A percentile compares a stretch with the other conserved stretches of the same genome.
phyloP scores from a whole-genome alignment of 257 asterid species.

The Cruciata laevipes region DNA sequence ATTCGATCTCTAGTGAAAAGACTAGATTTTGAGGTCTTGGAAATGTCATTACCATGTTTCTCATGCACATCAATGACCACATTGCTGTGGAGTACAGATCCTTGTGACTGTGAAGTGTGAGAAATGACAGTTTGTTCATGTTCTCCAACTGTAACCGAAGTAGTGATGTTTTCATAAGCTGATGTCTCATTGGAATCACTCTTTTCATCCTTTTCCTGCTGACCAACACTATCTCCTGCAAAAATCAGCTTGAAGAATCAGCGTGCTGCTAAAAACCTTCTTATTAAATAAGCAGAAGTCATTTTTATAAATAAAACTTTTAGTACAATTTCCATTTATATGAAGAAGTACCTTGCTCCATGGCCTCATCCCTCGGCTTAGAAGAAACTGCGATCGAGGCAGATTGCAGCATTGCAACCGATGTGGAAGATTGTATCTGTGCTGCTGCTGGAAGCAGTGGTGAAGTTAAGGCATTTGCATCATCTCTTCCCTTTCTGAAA shows the following conservation, averaged over 20 bases:
- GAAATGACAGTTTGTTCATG: background rate
- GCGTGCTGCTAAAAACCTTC: too few species aligned
- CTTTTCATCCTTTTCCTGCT: background rate
- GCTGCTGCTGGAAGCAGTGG: background rate
- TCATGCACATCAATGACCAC: background rate
- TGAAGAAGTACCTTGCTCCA: background rate
- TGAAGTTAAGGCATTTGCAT: background rate
- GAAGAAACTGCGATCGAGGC: background rate
- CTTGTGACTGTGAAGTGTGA: background rate
- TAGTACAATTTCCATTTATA: too few species aligned
- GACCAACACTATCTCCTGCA: background rate
- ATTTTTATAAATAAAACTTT: too few species aligned
- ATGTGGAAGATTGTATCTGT: background rate
- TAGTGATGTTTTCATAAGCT: background rate
- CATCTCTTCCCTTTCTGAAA: slow-evolving; percentile 6
- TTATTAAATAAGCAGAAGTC: too few species aligned
- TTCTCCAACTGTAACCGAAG: background rate
- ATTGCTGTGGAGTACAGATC: background rate
- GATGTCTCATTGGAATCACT: background rate
- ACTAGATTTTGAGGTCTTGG: background rate
- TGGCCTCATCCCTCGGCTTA: background rate
- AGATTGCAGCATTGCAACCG: background rate
- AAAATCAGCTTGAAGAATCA: too few species aligned
- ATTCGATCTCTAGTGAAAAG: background rate
- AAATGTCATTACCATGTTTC: background rate